Conservation (phyloP, 208 protist species). For the Phytomonas francai region DNA sequence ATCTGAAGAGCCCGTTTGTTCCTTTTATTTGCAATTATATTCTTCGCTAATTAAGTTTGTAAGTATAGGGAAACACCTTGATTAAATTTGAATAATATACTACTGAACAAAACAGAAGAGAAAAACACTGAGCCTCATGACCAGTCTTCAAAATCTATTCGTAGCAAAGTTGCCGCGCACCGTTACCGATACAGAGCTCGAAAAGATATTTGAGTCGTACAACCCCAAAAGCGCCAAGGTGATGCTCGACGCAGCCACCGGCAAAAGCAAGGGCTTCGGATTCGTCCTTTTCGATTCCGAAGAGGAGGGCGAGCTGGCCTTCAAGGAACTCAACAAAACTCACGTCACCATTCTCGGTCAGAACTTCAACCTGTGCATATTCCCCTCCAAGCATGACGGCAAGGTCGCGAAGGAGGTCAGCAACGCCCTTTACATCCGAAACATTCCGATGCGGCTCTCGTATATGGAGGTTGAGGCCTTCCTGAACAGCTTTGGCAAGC, state of each 20-base stretch:
- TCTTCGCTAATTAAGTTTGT: background rate
- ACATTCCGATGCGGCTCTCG: conserved; percentile 54
- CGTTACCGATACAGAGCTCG: conserved; percentile 73
- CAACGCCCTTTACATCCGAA: conserved; percentile 74
- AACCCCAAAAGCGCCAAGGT: conserved; percentile 84
- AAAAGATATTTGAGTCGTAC: conserved; percentile 71
- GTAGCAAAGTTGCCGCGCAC: conserved; percentile 92
- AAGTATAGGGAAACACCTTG: background rate
- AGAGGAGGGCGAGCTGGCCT: conserved; percentile 76
- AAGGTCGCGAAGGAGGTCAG: conserved; percentile 48
- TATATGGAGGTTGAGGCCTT: conserved; percentile 64
- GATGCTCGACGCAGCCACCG: conserved; percentile 84
- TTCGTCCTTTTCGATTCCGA: conserved; percentile 93
- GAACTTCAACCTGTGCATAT: conserved; percentile 72
- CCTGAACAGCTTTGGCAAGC: conserved; percentile 46
- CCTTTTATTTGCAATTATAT: background rate
- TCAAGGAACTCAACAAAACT: conserved; percentile 63
- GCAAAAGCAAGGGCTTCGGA: conserved; percentile 92
- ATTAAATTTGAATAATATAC: background rate
- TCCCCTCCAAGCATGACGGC: conserved; percentile 79
- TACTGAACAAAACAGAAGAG: background rate
- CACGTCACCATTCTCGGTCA: conserved; percentile 49
- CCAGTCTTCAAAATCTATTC: conserved; percentile 94
- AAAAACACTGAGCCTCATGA: conserved; percentile 19
- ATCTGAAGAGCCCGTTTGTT: background rate